Conservation (phyloP, 148 eudicot species). For the Silene latifolia region DNA sequence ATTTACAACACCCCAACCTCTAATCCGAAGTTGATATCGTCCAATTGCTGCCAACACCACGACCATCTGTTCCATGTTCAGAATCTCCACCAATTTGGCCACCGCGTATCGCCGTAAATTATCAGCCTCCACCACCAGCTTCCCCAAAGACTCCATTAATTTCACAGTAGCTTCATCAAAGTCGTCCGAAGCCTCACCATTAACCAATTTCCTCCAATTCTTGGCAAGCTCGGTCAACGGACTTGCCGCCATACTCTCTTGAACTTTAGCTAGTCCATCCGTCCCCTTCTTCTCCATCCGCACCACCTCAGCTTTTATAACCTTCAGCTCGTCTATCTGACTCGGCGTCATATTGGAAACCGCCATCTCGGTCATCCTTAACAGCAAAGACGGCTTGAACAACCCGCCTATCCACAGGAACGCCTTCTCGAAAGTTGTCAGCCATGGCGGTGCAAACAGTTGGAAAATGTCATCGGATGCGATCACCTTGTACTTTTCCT, state of each 20-base stretch:
- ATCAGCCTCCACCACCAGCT: conserved; percentile 32
- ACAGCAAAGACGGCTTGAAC: conserved; percentile 33
- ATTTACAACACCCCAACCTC: conserved; percentile 28
- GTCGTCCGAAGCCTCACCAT: conserved; percentile 11
- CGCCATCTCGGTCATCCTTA: conserved; percentile 5
- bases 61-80: conserved; percentile 20
- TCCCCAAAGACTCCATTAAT: conserved; percentile 19
- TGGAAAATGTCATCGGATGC: conserved; percentile 19
- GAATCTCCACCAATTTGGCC: conserved; percentile 27
- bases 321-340: not conserved
- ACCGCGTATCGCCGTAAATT: conserved; percentile 21
- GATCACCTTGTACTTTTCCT: conserved; percentile 24
- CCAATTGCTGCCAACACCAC: conserved; percentile 24
- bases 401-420: conserved; percentile 36
- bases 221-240: conserved; percentile 6
- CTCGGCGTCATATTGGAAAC: conserved; percentile 4
- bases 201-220: conserved; percentile 18
- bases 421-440: conserved; percentile 32
- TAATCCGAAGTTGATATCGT: conserved; percentile 27
- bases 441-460: conserved; percentile 38
- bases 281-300: conserved; percentile 12
- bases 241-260: conserved; percentile 22
- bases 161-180: conserved; percentile 23
- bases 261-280: conserved; percentile 16
- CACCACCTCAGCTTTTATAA: conserved; percentile 1